Conservation (phyloP, 169 alveolate species). For the Eimeria acervulina region DNA sequence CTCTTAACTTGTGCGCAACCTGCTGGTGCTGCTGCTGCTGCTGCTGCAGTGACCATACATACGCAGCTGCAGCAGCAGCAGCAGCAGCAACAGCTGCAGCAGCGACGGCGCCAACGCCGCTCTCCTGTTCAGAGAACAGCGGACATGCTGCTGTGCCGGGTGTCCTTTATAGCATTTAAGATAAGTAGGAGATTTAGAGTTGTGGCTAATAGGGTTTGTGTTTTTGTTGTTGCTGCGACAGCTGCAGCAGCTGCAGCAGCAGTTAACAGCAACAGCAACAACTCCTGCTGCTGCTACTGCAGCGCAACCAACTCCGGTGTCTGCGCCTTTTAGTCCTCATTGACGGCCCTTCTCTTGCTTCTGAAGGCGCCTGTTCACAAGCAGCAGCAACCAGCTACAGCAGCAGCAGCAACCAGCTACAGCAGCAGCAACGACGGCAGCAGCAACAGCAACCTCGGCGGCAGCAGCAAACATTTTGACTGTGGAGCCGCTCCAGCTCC, state of each 20-base stretch:
- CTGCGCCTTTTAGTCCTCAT: not conserved
- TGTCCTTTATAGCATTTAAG: not conserved
- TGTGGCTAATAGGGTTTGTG: not conserved
- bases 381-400: not conserved
- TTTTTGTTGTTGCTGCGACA: not conserved
- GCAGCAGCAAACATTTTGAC: not conserved
- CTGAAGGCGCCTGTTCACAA: too few relatives aligned
- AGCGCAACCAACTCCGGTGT: not conserved
- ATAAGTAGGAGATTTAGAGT: not conserved
- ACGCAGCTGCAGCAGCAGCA: not conserved
- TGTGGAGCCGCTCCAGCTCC: not conserved
- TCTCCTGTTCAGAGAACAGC: not conserved
- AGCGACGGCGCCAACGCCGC: slow-evolving; percentile 24
- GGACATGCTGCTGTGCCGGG: not conserved
- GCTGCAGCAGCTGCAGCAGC: too few relatives aligned
- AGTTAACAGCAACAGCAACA: too few relatives aligned
- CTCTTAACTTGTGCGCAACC: not conserved
- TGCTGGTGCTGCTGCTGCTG: slow-evolving; percentile 36
- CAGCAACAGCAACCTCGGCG: slow-evolving; percentile 5
- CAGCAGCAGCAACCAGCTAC: not conserved
- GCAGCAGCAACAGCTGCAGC: slow-evolving; percentile 37
- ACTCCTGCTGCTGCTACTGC: slow-evolving; percentile 9
- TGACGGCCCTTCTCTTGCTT: not conserved
- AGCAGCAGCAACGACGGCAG: not conserved
- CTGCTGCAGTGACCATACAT: slow-evolving; percentile 3